Base-by-base conservation (phyloP, 805 yeast genomes). In the Cyberlindnera saturnus region DNA sequence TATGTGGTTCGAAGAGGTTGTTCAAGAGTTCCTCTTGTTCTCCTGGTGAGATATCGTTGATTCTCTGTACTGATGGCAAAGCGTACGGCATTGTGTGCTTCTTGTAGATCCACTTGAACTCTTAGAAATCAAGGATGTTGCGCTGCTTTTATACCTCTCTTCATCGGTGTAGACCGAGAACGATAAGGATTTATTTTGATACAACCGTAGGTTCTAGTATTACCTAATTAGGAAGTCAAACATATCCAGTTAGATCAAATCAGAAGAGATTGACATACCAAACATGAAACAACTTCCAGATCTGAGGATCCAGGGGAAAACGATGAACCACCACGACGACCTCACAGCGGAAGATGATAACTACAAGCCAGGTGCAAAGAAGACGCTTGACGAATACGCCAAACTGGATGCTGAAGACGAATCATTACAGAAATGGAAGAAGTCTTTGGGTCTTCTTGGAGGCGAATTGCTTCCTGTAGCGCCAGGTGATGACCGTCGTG, bases 401-500 rank as follows among this genome's bases (percentile, higher is more conserved):
- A 74, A 81, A 44, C 66, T 89, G 52, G 97, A 89, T 60, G 91
- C 91, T 11, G 85, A 88, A 54, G 97, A 89, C 61, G 96, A 87
- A 64, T 83, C 95, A 15, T 71, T 89, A 49, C 86, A 83, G 48
- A 86, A 86, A 63, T 89, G 97, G 97, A 90, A 90, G 63, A 86
- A 81, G 44, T 85, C 95, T 1, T 68, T 89, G 29, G 97, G 97
- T 0, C 68, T 89, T 45, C 65, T 79, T 40, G 72, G 79, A 9
- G 81, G 79, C 46, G 64, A 61, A n/a, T 60, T 79, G 3, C 69
- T 79, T 50, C 90, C 86, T 13, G 80, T 80, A 23, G 79, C 74
- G 40, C 87, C 84, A 10, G 81, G 78, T 23, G 82, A 77, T 46
- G 71, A 70, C 39, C 74, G 96, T 44, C 76, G 77, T 51, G 95